A percentile compares a stretch with the other conserved stretches of the same genome.
These are phyloP conservation scores for Cenchrus fungigraminus DNA, from an alignment of 176 grass and related monocot species.

Conservation along the genomic window DNA sequence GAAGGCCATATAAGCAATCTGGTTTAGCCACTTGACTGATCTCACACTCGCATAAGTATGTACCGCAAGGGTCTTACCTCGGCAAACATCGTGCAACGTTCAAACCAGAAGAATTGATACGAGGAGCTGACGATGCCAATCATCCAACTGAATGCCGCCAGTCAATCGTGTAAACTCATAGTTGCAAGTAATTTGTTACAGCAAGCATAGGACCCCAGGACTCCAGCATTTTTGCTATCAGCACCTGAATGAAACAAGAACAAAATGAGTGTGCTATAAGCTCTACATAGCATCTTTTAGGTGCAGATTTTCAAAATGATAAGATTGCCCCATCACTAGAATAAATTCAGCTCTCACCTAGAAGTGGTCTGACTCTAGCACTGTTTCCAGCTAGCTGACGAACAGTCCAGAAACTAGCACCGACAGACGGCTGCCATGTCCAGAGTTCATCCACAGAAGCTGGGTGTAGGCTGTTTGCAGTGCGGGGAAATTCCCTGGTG, in stretches of 20 bases:
- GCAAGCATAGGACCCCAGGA: neutral
- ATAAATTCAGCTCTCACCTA: conserved; percentile 56
- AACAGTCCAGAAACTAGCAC: conserved; percentile 35
- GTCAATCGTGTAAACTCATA: neutral
- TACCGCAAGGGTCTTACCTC: neutral
- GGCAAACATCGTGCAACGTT: neutral
- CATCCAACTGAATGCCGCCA: neutral
- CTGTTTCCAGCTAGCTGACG: conserved; percentile 21
- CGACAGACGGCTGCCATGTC: conserved; percentile 19
- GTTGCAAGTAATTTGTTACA: neutral
- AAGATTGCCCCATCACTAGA: conserved; percentile 39
- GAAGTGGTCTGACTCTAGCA: conserved; percentile 34
- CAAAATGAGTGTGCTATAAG: neutral
- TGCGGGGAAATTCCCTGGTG: conserved; percentile 46
- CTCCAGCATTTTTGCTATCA: neutral
- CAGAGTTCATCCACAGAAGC: conserved; percentile 29
- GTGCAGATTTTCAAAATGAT: conserved; percentile 44
- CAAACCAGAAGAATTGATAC: neutral
- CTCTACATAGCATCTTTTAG: conserved; percentile 35
- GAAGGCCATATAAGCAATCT: neutral
- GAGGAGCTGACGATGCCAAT: neutral
- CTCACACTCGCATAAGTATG: neutral
- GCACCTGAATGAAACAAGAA: conserved; percentile 22
- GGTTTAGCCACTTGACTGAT: neutral
- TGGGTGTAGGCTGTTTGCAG: conserved; percentile 53